Base-by-base conservation (phyloP, 495 filamentous ascomycete species). In the Penicillium samsonianum region DNA sequence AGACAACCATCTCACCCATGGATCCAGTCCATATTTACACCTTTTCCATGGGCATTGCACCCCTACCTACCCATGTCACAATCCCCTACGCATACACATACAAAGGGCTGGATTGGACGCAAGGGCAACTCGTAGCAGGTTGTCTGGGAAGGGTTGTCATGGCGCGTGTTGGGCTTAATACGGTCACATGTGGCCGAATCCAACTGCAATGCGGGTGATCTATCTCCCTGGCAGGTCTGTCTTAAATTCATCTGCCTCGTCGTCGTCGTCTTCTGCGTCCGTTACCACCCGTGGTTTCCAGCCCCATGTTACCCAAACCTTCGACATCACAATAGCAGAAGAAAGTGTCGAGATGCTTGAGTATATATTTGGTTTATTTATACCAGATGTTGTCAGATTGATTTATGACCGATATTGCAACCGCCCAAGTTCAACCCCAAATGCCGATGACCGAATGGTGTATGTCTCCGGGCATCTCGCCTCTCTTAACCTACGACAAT, bases 321-420 rank as follows among this genome's bases (percentile, higher is more conserved):
- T 49, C n/a, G 28, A 49, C 28, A 49, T 49, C 28, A n/a, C 46
- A 33, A 31, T 49, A 14, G 48, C 48, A 25, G 48, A 50, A 50
- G 48, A 40, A 50, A 50, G 48, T 17, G 20, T 50, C 33, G 48
- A 50, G 19, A 33, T 50, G 33, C 48, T 50, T n/a, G 48, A 50
- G 20, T 40, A 40, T 50, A 50, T n/a, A n/a, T n/a, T 50, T 50
- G 48, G 48, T n/a, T n/a, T n/a, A 4, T 38, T 50, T 14, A 5
- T 50, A 25, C 48, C 30, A 4, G 48, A 50, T 38, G 31, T 38
- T 38, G 48, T 33, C 30, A 40, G 48, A 50, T 11, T 50, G 47
- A 50, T 50, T 19, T 50, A 38, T 38, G 47, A 50, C 11, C 47
- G 47, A 50, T 50, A 50, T 50, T 50, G 31, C 20, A 5, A 9